These are phyloP conservation scores for Brasilioporus rufonigricans DNA, from an alignment of 768 basidiomycete species.

Conservation along the genomic window DNA sequence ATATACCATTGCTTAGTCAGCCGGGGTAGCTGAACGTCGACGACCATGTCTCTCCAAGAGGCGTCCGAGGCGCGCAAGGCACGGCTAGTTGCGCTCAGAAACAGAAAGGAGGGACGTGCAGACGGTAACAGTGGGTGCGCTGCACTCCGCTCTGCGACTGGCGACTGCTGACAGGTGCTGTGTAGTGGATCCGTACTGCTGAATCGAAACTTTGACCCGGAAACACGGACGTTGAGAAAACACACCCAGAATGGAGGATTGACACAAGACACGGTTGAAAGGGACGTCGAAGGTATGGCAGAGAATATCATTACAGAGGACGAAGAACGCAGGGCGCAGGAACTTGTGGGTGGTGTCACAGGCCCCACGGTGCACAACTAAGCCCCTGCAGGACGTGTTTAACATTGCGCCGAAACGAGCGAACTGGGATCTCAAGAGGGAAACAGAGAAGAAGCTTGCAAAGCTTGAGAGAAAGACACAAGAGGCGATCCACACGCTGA, in stretches of 20 bases:
- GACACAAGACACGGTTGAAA: slow-evolving; percentile 85
- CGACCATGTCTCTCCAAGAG: slow-evolving; percentile 64
- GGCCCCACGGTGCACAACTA: slow-evolving; percentile 9
- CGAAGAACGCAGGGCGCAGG: slow-evolving; percentile 78
- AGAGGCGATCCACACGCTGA: slow-evolving; percentile 88
- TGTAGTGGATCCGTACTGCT: slow-evolving; percentile 52
- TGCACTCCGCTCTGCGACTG: not conserved
- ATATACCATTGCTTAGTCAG: slow-evolving; percentile 33
- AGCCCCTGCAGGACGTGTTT: slow-evolving; percentile 70
- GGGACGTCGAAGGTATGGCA: slow-evolving; percentile 77
- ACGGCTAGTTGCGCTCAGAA: slow-evolving; percentile 73
- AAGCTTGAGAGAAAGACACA: slow-evolving; percentile 91
- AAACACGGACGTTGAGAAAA: slow-evolving; percentile 75
- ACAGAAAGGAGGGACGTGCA: slow-evolving; percentile 61
- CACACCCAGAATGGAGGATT: slow-evolving; percentile 53
- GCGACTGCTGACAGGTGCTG: slow-evolving; percentile 14
- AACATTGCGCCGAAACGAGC: slow-evolving; percentile 97
- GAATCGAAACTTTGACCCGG: slow-evolving; percentile 88
- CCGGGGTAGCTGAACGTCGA: not conserved
- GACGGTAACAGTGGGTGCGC: slow-evolving; percentile 43
- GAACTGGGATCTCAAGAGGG: slow-evolving; percentile 95
- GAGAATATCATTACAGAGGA: slow-evolving; percentile 86
- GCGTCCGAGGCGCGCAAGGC: slow-evolving; percentile 80
- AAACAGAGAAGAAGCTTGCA: slow-evolving; percentile 85
- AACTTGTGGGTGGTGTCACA: slow-evolving; percentile 61